Percentiles rank a stretch among this genome's conserved stretches.
These are phyloP conservation scores for Jasminum sambac DNA, from an alignment of 257 asterid genomes.

Conservation along the genomic window DNA sequence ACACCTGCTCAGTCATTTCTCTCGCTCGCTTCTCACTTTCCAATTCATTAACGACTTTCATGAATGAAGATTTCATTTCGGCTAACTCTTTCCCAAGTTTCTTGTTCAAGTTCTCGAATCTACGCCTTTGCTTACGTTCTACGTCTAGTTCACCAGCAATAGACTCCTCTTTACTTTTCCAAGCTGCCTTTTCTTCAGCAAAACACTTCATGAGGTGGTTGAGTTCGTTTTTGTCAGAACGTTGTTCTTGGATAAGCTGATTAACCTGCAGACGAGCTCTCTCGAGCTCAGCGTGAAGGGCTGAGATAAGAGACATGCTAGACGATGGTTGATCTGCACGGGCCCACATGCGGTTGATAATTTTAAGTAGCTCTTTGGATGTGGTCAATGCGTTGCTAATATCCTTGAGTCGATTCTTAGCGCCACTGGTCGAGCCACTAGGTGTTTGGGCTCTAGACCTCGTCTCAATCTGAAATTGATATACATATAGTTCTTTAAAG, in stretches of 20 bases:
- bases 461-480: constrained; percentile 64
- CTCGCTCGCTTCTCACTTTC: constrained; percentile 79
- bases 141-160: constrained; percentile 68
- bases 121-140: constrained; percentile 65
- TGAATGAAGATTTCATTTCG: constrained; percentile 56
- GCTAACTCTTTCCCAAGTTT: constrained; percentile 76
- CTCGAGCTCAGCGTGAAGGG: constrained; percentile 93
- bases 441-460: constrained; percentile 69
- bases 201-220: constrained; percentile 67
- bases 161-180: constrained; percentile 66
- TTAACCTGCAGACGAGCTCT: constrained; percentile 86
- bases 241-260: constrained; percentile 76
- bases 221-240: constrained; percentile 55
- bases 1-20: constrained; percentile 64
- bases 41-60: constrained; percentile 60
- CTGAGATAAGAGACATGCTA: constrained; percentile 79
- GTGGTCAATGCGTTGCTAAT: constrained; percentile 82
- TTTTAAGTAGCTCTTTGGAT: constrained; percentile 90
- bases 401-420: constrained; percentile 64
- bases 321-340: constrained; percentile 79
- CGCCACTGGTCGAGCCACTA: constrained; percentile 49
- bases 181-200: constrained; percentile 80
- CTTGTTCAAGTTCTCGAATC: constrained; percentile 77
- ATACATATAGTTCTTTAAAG: neutral
- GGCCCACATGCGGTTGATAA: constrained; percentile 81